Evolutionary conservation across 1,284 basidiomycete genomes (phyloP).

Genomic region (Moesziomyces sp.): DNA sequence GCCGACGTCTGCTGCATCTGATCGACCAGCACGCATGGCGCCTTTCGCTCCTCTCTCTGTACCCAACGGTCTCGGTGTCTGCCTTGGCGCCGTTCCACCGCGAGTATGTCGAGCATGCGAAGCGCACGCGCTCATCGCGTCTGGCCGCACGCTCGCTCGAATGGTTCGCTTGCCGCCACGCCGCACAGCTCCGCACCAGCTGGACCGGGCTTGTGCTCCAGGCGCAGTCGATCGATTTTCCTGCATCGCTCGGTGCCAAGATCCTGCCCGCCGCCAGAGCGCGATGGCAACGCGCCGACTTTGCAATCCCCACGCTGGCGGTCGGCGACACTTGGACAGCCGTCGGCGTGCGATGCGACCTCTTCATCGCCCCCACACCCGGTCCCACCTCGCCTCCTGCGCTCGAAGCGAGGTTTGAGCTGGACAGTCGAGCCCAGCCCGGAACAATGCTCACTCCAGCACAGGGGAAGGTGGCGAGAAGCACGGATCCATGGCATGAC

Average conservation of each 20-base stretch:
- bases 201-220: slow-evolving; percentile 13
- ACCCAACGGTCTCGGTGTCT: not conserved
- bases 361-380: slow-evolving; percentile 8
- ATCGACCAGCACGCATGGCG: slow-evolving; percentile 32
- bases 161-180: slow-evolving; percentile 21
- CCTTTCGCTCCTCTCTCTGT: not conserved
- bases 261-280: too few relatives aligned
- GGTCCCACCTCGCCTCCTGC: not conserved
- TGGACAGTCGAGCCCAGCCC: not conserved
- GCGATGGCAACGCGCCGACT: slow-evolving; percentile 1
- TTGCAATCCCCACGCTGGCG: slow-evolving; percentile 26
- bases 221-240: slow-evolving; percentile 1
- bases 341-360: slow-evolving; percentile 25
- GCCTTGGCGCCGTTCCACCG: not conserved
- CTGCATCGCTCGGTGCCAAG: not conserved
- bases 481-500: slow-evolving; percentile 32
- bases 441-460: not conserved
- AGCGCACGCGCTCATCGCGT: not conserved
- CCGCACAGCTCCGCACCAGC: not conserved
- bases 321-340: slow-evolving; percentile 9
- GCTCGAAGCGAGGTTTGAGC: not conserved
- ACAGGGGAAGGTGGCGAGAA: not conserved
- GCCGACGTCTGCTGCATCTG: slow-evolving; percentile 5
- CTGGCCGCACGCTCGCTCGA: not conserved
- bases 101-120: not conserved